These are phyloP conservation scores for Echinochloa phyllopogon DNA, from an alignment of 176 grass and related monocot genomes.

Conservation along the genomic window DNA sequence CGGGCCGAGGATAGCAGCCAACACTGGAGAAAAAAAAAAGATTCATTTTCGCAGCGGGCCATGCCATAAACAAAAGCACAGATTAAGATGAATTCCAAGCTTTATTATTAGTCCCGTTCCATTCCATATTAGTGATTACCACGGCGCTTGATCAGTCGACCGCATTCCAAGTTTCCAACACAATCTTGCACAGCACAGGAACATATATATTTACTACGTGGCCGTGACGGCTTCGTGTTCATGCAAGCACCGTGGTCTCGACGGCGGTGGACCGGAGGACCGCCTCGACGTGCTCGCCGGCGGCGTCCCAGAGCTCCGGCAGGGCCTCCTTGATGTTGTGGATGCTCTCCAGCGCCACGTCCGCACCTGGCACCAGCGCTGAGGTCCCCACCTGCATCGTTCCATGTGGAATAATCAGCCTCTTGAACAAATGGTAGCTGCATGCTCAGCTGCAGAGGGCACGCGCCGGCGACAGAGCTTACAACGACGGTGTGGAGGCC, in stretches of 20 bases:
- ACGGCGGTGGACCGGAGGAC: slow-evolving; percentile 60
- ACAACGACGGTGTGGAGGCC: slow-evolving; percentile 85
- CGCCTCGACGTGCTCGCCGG: slow-evolving; percentile 52
- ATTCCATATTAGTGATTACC: neutral
- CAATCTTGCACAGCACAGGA: neutral
- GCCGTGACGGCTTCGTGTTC: neutral
- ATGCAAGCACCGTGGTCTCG: slow-evolving; percentile 79
- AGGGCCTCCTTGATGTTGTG: slow-evolving; percentile 95
- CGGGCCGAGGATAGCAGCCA: no score
- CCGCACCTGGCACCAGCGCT: slow-evolving; percentile 62
- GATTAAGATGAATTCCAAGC: neutral
- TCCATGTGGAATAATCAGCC: neutral
- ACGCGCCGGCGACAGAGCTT: slow-evolving; percentile 8
- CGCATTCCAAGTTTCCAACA: neutral
- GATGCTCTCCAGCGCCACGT: slow-evolving; percentile 91
- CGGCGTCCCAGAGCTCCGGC: slow-evolving; percentile 81
- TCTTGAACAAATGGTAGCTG: neutral
- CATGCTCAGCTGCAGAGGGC: neutral
- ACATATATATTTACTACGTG: neutral
- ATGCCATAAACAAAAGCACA: neutral
- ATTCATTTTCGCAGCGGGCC: neutral
- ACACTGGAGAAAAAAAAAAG: no score
- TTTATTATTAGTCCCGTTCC: neutral
- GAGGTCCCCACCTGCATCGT: slow-evolving; percentile 80
- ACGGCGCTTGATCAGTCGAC: neutral